Base-by-base conservation (phyloP, 2,329 filamentous ascomycete genomes). In the Daldinia sp. region DNA sequence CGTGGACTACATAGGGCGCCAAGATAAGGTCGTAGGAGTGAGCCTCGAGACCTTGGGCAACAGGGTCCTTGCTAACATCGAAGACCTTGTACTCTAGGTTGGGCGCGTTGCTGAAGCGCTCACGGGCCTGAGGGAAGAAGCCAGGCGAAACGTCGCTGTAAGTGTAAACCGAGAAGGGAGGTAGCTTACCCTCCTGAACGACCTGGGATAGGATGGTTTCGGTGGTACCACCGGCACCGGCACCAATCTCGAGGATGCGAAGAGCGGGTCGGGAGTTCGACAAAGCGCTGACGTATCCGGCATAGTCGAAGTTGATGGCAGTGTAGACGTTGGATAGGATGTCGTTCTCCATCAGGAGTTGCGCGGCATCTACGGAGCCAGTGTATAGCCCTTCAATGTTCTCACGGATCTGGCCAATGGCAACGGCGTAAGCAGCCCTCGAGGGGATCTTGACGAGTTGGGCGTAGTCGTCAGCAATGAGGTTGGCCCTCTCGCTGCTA, bases 241-340 rank as follows among this genome's bases (percentile, higher is more conserved):
- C 60, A 17, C 59, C 59, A n/a, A 62, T 39, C 53, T 62, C 59
- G 15, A 62, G 59, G 11, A 62, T 51, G 6, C 48, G 19, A 2
- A 62, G 30, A 13, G 13, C 13, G 6, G 59, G 59, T 13, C 32
- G 35, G 11, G 53, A 21, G 25, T 49, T 47, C 2, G 49, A 54
- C 29, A 60, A 39, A 6, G 43, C 34, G 25, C 25, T 29, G 29
- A 59, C 29, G 17, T 45, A 53, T 32, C 49, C 23, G 7, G 48
- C 37, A 21, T 45, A 54, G 48, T 54, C 56, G 17, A 59, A 54
- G 23, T 47, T 60, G 17, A 54, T 39, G 1, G 39, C 27, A 27
- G n/a, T 17, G 49, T 60, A 60, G 7, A 60, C 13, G 11, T 54
- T 39, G 13, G 49, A 41, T 9, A 60, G 49, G 19, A 60, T 39